Evolutionary conservation across 371 early-diverging fungal species (phyloP), one percentile per base, ranked within the genome.

Genomic region (Syncephalastrum monosporum): DNA sequence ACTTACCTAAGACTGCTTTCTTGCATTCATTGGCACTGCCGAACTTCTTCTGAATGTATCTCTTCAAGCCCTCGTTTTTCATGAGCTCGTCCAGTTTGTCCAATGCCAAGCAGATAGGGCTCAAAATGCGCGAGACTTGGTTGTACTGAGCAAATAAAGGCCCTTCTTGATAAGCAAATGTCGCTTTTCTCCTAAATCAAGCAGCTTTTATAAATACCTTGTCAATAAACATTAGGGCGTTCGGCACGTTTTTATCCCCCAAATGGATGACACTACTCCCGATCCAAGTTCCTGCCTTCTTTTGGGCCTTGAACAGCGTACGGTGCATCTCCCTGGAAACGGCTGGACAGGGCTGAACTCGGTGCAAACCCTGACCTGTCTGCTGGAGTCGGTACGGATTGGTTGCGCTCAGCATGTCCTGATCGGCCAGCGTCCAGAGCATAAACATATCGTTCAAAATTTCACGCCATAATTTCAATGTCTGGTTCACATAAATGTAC

Each of bases 351-450:
- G 71, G 63, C 58, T 92, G 93, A 33, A 90, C 83, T 47, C 93
- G 90, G 68, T 98, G 91, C 57, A 97, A 71, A 19, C 98, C 98
- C 75, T 98, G 98, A 4, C 98, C 98, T 5, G 98, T 98, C 61
- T 98, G 95, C 21, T 88, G 71, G 48, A 98, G 83, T 5, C 94
- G 83, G 75, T 98, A 98, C 15, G 81, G 69, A 62, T 90, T 91
- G 16, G 63, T 61, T 15, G 80, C 65, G 7, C 71, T 64, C 47
- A 98, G 71, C 77, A 98, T 75, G 65, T 98, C 98, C 47, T 78
- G 57, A 70, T 98, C 98, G 12, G 98, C 88, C 24, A 94, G 65
- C 44, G 75, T 82, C 98, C 98, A 98, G 27, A 98, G 87, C 83
- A 83, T 90, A 66, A 94, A 98, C 95, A 97, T 95, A 55, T 97